Conservation (phyloP, 768 basidiomycete species). For the Kwoniella newhampshirensis region DNA sequence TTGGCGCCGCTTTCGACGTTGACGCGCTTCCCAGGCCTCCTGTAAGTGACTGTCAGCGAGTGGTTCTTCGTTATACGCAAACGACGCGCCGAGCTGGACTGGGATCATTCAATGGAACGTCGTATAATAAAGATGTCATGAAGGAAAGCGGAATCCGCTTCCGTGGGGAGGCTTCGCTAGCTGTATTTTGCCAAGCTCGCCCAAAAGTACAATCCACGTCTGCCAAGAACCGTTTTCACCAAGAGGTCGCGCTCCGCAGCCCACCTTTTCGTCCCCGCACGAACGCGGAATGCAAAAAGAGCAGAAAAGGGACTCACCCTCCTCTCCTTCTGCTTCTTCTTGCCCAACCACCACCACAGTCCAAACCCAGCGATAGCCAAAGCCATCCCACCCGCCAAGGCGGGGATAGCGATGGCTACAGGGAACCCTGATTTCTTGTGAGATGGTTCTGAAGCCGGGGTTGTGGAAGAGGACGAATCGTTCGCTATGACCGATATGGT, state of each 20-base stretch:
- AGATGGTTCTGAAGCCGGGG: neutral
- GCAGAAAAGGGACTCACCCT: conserved; percentile 22
- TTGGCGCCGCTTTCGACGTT: conserved; percentile 15
- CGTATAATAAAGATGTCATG: neutral
- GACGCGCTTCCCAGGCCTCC: conserved; percentile 19
- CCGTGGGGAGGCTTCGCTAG: neutral
- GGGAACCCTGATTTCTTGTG: conserved; percentile 20
- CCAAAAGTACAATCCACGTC: too few relatives aligned
- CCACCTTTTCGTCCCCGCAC: too few relatives aligned
- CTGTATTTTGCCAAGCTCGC: neutral
- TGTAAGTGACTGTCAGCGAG: too few relatives aligned
- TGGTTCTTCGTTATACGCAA: too few relatives aligned
- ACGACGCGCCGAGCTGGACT: too few relatives aligned
- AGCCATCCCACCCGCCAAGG: conserved; percentile 43
- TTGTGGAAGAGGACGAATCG: neutral
- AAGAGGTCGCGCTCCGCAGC: too few relatives aligned
- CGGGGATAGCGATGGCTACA: conserved; percentile 39
- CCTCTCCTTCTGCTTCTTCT: conserved; percentile 21
- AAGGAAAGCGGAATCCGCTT: neutral
- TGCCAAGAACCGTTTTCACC: too few relatives aligned
- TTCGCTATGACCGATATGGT: conserved; percentile 12
- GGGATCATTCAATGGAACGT: too few relatives aligned
- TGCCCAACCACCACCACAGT: conserved; percentile 27
- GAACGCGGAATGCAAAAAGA: too few relatives aligned
- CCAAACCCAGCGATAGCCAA: conserved; percentile 29